Conservation (phyloP, 257 asterid species). For the Solanum neorickii region DNA sequence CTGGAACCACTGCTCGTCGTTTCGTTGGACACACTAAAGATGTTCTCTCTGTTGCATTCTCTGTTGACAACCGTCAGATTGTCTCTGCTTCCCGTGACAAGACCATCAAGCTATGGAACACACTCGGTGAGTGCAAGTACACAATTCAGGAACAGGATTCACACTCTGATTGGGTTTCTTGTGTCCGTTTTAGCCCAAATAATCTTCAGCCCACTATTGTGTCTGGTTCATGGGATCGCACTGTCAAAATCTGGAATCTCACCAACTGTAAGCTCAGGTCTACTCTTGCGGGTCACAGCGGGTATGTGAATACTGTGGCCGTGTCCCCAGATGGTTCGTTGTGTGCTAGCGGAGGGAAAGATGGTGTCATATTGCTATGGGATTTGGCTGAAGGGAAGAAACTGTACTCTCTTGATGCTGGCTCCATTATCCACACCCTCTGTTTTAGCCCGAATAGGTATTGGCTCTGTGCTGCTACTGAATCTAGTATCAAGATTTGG, state of each 20-base stretch:
- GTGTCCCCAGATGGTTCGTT: conserved; percentile 17
- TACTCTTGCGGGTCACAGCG: conserved; percentile 7
- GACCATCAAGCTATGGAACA: conserved; percentile 18
- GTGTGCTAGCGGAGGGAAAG: conserved; percentile 14
- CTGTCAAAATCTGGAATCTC: conserved; percentile 66
- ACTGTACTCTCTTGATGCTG: conserved; percentile 1
- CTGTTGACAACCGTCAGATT: conserved; percentile 18
- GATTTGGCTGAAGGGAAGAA: conserved; percentile 14
- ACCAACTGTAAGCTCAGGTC: conserved; percentile 45
- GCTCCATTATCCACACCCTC: background rate
- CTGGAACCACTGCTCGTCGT: conserved; percentile 71
- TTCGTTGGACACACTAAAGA: conserved; percentile 86
- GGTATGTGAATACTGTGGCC: conserved; percentile 12
- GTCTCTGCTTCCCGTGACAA: conserved; percentile 15
- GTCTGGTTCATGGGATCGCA: conserved; percentile 64
- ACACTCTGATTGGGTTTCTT: conserved; percentile 63
- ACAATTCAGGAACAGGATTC: conserved; percentile 49
- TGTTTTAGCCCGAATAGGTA: conserved; percentile 10
- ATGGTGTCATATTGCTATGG: conserved; percentile 45
- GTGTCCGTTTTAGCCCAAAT: conserved; percentile 62
- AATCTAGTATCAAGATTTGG: conserved; percentile 64
- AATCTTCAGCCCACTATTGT: conserved; percentile 44
- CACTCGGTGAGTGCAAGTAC: conserved; percentile 43
- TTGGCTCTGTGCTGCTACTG: conserved; percentile 23
- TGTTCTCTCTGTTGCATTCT: conserved; percentile 78